phyloP scores from a whole-genome alignment of 768 basidiomycete species.

The Podaxis mareebaensis region DNA sequence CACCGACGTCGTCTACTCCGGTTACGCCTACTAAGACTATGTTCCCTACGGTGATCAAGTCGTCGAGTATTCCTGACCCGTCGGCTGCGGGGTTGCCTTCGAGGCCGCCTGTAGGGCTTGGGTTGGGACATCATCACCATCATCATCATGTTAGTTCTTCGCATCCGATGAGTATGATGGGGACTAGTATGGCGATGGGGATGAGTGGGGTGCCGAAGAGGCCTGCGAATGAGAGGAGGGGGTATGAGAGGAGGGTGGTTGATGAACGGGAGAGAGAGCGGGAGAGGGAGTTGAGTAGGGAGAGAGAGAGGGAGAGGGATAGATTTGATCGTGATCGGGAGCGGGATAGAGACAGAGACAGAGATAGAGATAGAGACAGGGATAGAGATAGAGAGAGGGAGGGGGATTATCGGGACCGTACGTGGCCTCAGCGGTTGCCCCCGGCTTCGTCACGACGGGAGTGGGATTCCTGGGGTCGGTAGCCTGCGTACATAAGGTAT shows the following conservation, averaged over 20 bases:
- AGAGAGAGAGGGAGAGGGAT: background rate
- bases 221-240: background rate
- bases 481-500: background rate
- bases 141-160: background rate
- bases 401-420: background rate
- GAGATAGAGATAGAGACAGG: background rate
- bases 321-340: background rate
- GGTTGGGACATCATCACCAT: background rate
- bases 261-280: background rate
- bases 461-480: background rate
- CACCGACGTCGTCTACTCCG: slow-evolving; percentile 6
- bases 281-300: slow-evolving; percentile 1
- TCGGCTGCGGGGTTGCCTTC: background rate
- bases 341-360: background rate
- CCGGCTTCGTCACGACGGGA: background rate
- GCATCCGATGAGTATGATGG: slow-evolving; percentile 8
- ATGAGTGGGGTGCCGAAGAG: background rate
- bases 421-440: background rate
- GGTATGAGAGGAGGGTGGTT: too few species aligned
- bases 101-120: background rate
- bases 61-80: background rate
- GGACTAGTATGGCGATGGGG: slow-evolving; percentile 3
- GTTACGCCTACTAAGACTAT: background rate
- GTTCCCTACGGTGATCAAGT: background rate
- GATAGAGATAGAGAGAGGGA: background rate